phyloP scores from a whole-genome alignment of 2,329 filamentous ascomycete species.

The Pseudocercospora pini-densiflorae region DNA sequence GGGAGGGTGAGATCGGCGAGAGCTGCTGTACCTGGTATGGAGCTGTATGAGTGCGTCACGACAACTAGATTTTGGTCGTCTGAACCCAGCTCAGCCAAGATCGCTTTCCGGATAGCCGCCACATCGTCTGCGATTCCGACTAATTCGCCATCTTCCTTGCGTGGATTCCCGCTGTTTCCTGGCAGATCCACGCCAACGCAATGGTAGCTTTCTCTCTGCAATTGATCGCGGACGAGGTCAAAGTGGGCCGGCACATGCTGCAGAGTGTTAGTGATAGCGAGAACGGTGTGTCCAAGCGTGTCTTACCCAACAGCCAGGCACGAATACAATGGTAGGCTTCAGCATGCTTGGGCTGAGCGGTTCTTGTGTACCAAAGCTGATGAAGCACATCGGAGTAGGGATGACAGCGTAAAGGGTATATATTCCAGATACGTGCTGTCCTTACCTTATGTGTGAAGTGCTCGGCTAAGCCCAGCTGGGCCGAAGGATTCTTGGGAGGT shows the following conservation, averaged over 20 bases:
- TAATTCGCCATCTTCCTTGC: neutral
- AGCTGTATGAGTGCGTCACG: slow-evolving; percentile 20
- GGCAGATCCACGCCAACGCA: slow-evolving; percentile 14
- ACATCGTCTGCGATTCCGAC: slow-evolving; percentile 17
- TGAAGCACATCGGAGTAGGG: neutral
- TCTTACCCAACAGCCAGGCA: slow-evolving; percentile 19
- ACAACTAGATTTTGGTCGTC: slow-evolving; percentile 4
- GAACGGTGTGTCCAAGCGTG: neutral
- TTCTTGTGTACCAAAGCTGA: neutral
- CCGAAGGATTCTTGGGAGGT: neutral
- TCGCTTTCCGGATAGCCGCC: slow-evolving; percentile 9
- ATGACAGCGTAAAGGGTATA: neutral
- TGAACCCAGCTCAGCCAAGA: slow-evolving; percentile 1
- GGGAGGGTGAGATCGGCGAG: slow-evolving; percentile 5
- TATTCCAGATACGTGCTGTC: neutral
- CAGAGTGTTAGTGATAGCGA: neutral
- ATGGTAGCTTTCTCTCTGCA: slow-evolving; percentile 13
- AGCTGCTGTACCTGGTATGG: slow-evolving; percentile 5
- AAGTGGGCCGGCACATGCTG: slow-evolving; percentile 22
- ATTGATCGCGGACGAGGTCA: neutral
- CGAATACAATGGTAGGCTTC: slow-evolving; percentile 18
- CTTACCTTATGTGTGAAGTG: neutral
- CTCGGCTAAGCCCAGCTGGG: neutral
- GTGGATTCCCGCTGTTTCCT: neutral
- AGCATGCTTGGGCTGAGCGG: slow-evolving; percentile 8